phyloP scores from a whole-genome alignment of 2,329 filamentous ascomycete species.

The Fusarium beomiforme region DNA sequence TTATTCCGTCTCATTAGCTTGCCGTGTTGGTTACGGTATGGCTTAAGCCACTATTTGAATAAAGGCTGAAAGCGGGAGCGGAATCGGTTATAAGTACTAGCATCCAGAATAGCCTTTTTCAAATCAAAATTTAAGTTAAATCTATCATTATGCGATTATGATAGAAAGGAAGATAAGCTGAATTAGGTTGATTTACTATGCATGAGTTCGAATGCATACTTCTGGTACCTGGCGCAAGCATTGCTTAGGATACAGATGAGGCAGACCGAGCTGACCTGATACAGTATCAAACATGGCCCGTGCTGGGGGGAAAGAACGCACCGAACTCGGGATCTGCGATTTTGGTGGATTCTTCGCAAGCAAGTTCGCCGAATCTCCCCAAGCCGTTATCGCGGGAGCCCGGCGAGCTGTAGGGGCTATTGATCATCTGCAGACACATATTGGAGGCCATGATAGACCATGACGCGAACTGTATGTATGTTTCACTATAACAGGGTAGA shows the following conservation, averaged over 20 bases:
- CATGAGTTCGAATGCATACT: no score
- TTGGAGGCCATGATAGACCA: neutral
- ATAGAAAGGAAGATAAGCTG: no score
- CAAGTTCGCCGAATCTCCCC: no score
- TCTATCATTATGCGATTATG: no score
- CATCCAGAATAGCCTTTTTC: neutral
- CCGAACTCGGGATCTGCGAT: neutral
- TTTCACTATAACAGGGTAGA: neutral
- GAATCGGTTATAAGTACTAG: neutral
- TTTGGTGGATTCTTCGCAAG: no score
- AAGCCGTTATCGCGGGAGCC: neutral
- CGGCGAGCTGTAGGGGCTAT: neutral
- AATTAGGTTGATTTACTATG: no score
- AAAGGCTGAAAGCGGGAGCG: no score
- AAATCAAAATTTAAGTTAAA: no score
- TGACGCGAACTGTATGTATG: slow-evolving; percentile 4
- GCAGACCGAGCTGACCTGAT: slow-evolving; percentile 5
- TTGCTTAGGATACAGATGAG: slow-evolving; percentile 11
- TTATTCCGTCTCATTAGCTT: no score
- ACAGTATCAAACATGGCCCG: neutral
- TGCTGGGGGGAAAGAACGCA: neutral
- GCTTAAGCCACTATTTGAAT: no score
- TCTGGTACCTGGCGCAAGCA: no score
- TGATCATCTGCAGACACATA: slow-evolving; percentile 1
- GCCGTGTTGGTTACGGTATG: no score